Base-by-base conservation (phyloP, 106 monocot species). In the Dendrobium catenatum region DNA sequence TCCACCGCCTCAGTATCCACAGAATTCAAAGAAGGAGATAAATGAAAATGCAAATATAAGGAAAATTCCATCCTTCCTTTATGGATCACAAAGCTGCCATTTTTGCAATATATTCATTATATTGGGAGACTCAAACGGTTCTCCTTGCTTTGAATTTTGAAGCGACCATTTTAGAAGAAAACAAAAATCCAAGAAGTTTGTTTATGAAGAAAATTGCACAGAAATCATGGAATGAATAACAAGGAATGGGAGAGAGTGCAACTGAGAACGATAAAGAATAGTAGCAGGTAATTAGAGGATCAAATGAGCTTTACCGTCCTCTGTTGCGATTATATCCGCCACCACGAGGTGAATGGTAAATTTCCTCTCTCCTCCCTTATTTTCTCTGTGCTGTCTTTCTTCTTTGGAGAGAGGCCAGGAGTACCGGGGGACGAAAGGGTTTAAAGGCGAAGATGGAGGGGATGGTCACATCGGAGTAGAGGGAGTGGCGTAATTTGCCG, bases 381-480 rank as follows among this genome's bases (percentile, higher is more conserved):
- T 5, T 29, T 72, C 72, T 29, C 26, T 70, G 42, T 19, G 3
- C 20, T 19, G 43, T 19, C 7, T n/a, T 22, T 43, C n/a, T 74
- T 19, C n/a, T 74, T 4, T 20, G 42, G 43, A 44, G 5, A 20
- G 20, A 18, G 33, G 70, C 17, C 6, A 43, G 20, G 4, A 43
- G 22, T 61, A 43, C 17, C 0, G 20, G 76, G 16, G 76, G 0
- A 16, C 26, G 27, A 6, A 8, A 49, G 76, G 76, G 49, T 76
- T 76, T 49, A 49, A 76, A 24, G 27, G 42, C 4, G 49, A 9
- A 76, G 76, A 24, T 9, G 48, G 47, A 26, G 48, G 1, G 17
- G 49, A 76, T 51, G 48, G 76, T 49, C 76, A 49, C 76, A 76
- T 51, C 76, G 76, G 76, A 76, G 46, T 46, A 76, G 76, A 41